A percentile compares a stretch with the other conserved stretches of the same genome.
Conservation (phyloP, 192 early-diverging fungal genomes). For the Neocallimastix lanati region DNA sequence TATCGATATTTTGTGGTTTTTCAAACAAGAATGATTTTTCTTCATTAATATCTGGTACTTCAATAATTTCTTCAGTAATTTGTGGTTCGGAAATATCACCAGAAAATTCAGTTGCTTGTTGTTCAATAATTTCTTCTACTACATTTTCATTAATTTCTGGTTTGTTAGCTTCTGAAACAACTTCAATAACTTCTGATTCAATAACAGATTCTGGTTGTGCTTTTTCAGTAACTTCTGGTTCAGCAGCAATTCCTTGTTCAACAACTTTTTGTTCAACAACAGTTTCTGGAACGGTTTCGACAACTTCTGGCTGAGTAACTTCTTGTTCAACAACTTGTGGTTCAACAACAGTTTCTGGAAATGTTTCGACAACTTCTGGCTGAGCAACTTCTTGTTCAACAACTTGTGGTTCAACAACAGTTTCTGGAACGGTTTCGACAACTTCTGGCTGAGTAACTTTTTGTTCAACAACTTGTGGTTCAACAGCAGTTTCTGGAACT, state of each 20-base stretch:
- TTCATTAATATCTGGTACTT: neutral
- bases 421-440: no score
- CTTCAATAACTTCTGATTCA: neutral
- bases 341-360: no score
- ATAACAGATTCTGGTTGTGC: no score
- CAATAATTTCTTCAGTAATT: neutral
- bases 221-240: neutral
- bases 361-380: no score
- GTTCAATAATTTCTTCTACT: neutral
- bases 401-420: no score
- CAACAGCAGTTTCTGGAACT: no score
- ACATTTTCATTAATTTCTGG: neutral
- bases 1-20: neutral
- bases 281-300: neutral
- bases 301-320: no score
- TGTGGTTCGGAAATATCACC: no score
- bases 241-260: neutral
- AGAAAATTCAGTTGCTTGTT: neutral
- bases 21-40: neutral
- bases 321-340: neutral
- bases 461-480: no score
- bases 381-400: no score
- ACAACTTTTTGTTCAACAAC: neutral
- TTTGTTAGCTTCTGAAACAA: neutral
- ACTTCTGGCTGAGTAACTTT: no score